Evolutionary conservation across 2,329 filamentous ascomycete genomes (phyloP).

Genomic region (Xylariaceae sp.): DNA sequence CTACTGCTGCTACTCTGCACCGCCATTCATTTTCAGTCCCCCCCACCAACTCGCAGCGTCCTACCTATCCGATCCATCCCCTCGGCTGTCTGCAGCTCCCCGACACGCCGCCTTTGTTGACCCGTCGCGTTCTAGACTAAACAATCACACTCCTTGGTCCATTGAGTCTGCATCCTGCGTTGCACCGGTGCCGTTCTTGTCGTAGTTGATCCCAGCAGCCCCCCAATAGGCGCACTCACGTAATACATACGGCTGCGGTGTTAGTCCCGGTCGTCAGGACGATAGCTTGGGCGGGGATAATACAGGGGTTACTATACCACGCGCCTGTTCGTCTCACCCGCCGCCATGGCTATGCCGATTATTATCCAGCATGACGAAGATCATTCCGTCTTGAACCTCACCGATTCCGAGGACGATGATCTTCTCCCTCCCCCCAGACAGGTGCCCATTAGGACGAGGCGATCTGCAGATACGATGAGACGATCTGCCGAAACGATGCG

Average conservation of each 20-base stretch:
- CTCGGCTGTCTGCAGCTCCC: constrained; percentile 24
- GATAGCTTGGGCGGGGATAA: constrained; percentile 1
- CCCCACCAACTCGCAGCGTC: constrained; percentile 18
- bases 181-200: constrained; percentile 9
- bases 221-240: constrained; percentile 1
- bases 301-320: not conserved
- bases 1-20: not conserved
- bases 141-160: not conserved
- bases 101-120: constrained; percentile 20
- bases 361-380: constrained; percentile 30
- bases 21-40: constrained; percentile 9
- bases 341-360: constrained; percentile 28
- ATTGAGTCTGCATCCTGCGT: constrained; percentile 6
- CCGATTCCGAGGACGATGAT: constrained; percentile 31
- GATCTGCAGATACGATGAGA: constrained; percentile 23
- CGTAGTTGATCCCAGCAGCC: not conserved
- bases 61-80: constrained; percentile 18
- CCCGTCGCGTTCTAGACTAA: constrained; percentile 10
- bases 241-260: constrained; percentile 7
- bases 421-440: constrained; percentile 23
- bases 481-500: constrained; percentile 25
- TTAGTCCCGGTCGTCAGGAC: not conserved
- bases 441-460: constrained; percentile 17
- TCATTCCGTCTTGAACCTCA: constrained; percentile 29
- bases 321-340: constrained; percentile 7